Evolutionary conservation across 148 eudicot species (phyloP), one percentile per base, ranked within the genome.

Genomic region (Silene uniflora): DNA sequence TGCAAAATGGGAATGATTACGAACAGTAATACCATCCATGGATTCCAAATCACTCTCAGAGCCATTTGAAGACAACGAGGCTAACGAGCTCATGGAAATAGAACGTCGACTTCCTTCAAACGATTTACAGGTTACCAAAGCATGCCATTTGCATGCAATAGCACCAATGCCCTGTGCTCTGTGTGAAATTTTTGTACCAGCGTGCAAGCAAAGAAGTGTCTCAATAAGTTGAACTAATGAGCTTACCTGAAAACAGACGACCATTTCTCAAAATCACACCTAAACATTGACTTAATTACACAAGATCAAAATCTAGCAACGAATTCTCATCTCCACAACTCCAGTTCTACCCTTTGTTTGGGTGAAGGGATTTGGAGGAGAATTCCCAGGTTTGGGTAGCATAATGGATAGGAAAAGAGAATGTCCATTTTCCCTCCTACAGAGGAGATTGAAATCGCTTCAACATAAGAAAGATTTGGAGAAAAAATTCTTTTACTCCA

Each of bases 131-230:
- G 92, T 87, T 47, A 82, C 85, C n/a, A 71, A 42, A 54, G 90
- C 86, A 83, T 92, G 92, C 95, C 97, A 92, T 86, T 84, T 92
- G 78, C 90, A 82, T 65, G 91, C 92, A 76, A 88, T 79, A 35
- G 97, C 86, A 68, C 85, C 89, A 72, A 90, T 80, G 66, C 88
- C 79, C 69, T 90, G 95, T 66, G 97, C 97, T 84, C 91, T 86
- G 70, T 89, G 90, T 44, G 97, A 86, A 61, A 92, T 90, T 81
- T 89, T 92, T 73, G 95, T 86, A 44, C 92, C 91, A 75, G 87
- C 94, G 79, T 79, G 87, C 73, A 92, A 78, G 81, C 92, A 88
- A 55, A 88, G 84, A 79, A 86, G 79, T 63, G 87, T 83, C 54
- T 89, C 97, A 18, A 90, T 89, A 22, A 90, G 86, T 79, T 86